Evolutionary conservation across 1,284 basidiomycete genomes (phyloP).

Genomic region (Cryptococcus sp.): DNA sequence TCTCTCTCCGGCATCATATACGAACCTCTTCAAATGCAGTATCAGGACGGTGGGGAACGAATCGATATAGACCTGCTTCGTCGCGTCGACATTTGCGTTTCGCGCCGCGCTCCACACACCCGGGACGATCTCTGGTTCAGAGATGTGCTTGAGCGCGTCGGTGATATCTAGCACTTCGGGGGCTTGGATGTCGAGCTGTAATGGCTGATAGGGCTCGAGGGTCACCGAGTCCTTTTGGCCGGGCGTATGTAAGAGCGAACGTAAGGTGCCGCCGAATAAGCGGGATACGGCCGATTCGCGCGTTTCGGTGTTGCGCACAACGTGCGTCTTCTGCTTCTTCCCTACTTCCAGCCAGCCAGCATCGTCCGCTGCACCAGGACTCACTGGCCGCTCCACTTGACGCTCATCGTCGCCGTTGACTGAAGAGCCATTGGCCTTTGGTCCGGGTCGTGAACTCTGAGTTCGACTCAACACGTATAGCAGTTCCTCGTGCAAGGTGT

Average conservation of each 20-base stretch:
- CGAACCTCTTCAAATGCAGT: slow-evolving; percentile 90
- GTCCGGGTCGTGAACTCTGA: slow-evolving; percentile 30
- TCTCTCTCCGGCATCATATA: slow-evolving; percentile 68
- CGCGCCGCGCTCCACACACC: slow-evolving; percentile 65
- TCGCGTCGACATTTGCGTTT: slow-evolving; percentile 72
- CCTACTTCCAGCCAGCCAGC: slow-evolving; percentile 86
- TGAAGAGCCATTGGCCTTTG: slow-evolving; percentile 54
- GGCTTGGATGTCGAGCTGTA: slow-evolving; percentile 87
- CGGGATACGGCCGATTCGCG: slow-evolving; percentile 84
- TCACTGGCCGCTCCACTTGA: slow-evolving; percentile 47
- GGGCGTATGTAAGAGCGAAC: slow-evolving; percentile 80
- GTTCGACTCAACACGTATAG: slow-evolving; percentile 61
- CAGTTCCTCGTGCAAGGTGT: slow-evolving; percentile 92
- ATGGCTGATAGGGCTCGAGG: slow-evolving; percentile 87
- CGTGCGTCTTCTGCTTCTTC: slow-evolving; percentile 79
- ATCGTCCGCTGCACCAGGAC: slow-evolving; percentile 47
- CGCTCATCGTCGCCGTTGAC: slow-evolving; percentile 56
- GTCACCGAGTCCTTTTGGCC: slow-evolving; percentile 83
- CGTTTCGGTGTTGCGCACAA: slow-evolving; percentile 76
- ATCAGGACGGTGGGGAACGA: slow-evolving; percentile 81
- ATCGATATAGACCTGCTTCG: slow-evolving; percentile 85
- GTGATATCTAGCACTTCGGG: slow-evolving; percentile 75
- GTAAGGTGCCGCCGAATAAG: slow-evolving; percentile 91
- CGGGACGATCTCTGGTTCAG: slow-evolving; percentile 78
- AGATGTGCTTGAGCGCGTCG: slow-evolving; percentile 79